These are phyloP conservation scores for Fusarium ambrosium DNA, from an alignment of 2,329 filamentous ascomycete genomes.

Conservation along the genomic window DNA sequence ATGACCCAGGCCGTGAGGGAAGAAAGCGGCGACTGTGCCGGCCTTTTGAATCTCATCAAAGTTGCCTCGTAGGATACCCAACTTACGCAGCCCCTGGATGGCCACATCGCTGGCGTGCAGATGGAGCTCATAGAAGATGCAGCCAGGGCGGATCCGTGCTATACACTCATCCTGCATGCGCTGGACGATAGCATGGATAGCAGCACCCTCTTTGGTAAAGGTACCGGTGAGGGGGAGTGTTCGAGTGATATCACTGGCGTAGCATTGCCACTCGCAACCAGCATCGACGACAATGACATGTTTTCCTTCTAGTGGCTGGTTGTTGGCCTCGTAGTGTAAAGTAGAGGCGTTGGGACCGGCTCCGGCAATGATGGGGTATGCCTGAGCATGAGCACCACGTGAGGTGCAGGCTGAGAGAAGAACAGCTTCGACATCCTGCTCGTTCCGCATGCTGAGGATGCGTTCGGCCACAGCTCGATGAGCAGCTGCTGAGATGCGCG, in stretches of 20 bases:
- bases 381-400: conserved; percentile 79
- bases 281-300: conserved; percentile 89
- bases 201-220: conserved; percentile 77
- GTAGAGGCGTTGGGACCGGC: conserved; percentile 86
- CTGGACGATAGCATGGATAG: conserved; percentile 83
- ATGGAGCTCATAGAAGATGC: conserved; percentile 79
- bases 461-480: conserved; percentile 79
- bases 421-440: conserved; percentile 85
- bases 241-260: conserved; percentile 91
- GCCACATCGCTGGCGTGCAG: conserved; percentile 79
- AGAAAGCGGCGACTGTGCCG: conserved; percentile 72
- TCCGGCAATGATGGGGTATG: conserved; percentile 91
- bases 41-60: conserved; percentile 66
- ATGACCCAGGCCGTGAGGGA: conserved; percentile 75
- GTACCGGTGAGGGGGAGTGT: conserved; percentile 82
- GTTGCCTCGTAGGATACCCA: conserved; percentile 80
- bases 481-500: conserved; percentile 81
- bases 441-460: conserved; percentile 75
- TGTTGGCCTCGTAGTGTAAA: conserved; percentile 88
- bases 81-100: conserved; percentile 74
- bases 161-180: conserved; percentile 86
- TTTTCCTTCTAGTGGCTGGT: conserved; percentile 76
- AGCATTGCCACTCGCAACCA: conserved; percentile 86
- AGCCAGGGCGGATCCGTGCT: conserved; percentile 74
- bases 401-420: conserved; percentile 81